phyloP scores from a whole-genome alignment of 2,329 filamentous ascomycete genomes.

The Paecilomyces fulvus region DNA sequence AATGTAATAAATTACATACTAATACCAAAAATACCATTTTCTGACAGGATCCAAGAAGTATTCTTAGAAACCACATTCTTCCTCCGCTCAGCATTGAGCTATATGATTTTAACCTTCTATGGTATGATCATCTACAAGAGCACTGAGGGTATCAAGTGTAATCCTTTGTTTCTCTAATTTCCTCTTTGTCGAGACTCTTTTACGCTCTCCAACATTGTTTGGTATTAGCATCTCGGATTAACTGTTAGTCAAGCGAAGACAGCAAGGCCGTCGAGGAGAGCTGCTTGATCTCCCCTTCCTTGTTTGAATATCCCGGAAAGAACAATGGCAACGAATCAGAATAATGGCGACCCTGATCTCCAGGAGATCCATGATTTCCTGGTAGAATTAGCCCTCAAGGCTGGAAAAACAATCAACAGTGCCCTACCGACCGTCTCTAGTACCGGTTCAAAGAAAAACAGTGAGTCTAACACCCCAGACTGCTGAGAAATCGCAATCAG shows the following conservation, averaged over 20 bases:
- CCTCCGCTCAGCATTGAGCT: neutral
- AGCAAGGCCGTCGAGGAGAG: neutral
- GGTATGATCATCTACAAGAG: neutral
- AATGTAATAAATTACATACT: no score
- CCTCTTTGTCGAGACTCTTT: neutral
- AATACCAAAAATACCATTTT: no score
- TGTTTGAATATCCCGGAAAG: neutral
- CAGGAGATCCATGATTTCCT: constrained; percentile 36
- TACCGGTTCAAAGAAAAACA: constrained; percentile 40
- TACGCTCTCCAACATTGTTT: neutral
- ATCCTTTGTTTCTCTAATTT: neutral
- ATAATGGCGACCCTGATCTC: constrained; percentile 15
- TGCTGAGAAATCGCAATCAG: neutral
- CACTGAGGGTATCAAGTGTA: neutral
- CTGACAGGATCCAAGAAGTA: no score
- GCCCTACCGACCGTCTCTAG: constrained; percentile 31
- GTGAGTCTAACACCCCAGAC: constrained; percentile 15
- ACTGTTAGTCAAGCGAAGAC: neutral
- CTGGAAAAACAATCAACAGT: constrained; percentile 35
- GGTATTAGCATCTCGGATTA: neutral
- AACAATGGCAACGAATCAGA: no score
- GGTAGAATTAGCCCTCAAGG: constrained; percentile 30
- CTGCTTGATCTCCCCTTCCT: neutral
- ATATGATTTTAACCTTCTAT: no score
- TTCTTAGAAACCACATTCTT: neutral